Base-by-base conservation (phyloP, 2,329 filamentous ascomycete species). In the Exophiala mesophila region DNA sequence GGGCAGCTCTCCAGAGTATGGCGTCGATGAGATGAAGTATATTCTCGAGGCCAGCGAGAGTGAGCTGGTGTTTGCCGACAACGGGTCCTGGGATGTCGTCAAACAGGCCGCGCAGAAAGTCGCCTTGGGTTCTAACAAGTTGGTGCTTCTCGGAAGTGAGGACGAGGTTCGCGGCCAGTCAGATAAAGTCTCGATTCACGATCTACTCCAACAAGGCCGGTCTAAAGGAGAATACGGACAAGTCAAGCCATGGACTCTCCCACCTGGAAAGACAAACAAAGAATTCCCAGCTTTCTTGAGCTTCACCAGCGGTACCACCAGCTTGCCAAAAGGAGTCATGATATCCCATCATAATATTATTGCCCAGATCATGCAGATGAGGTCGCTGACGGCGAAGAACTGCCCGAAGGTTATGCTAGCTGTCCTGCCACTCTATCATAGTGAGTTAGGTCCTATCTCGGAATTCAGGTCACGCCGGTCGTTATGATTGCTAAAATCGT, bases 231-330 rank as follows among this genome's bases (percentile, higher is more conserved):
- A 67, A 19, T 42, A 53, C 1, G 59, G 61, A 3, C 74, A 78
- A 50, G 60, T 65, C 1, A 56, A 61, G 1, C 62, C 67, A n/a
- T 78, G 70, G 55, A 67, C 65, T 33, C 61, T 79, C 1, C 67
- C 70, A 0, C 46, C 55, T 1, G 73, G 72, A 1, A 71, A 75
- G 58, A 73, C 65, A 16, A 80, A 79, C 49, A 68, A 66, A 28
- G 71, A 45, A 10, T 23, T 50, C 23, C 35, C 35, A n/a, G 40
- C 30, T 9, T 50, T 36, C 30, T 73, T 94, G 49, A 90, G 90
- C 62, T 92, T 90, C 64, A 85, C 79, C 50, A 64, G 60, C 34
- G 66, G 86, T 6, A 88, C 83, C 1, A 94, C 88, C 0, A 87
- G 88, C 5, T 72, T 87, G 6, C 85, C 87, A 5, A 94, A 94